Conservation (phyloP, 1,284 basidiomycete genomes). For the Golubevia sp. region DNA sequence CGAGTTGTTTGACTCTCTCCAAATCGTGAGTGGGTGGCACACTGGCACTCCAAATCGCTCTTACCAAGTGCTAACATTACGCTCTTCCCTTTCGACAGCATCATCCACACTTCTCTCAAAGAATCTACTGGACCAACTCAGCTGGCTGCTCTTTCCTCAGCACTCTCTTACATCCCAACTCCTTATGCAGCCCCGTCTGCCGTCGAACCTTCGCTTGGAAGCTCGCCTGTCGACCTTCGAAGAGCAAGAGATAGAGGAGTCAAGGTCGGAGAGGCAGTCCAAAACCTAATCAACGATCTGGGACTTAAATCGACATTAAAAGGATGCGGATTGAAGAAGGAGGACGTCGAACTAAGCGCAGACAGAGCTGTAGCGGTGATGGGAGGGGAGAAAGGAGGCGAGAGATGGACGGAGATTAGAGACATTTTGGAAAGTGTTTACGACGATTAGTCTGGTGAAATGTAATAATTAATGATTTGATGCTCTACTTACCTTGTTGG, state of each 20-base stretch:
- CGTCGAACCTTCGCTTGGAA: slow-evolving; percentile 4
- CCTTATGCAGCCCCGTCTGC: slow-evolving; percentile 21
- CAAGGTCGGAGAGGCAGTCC: slow-evolving; percentile 27
- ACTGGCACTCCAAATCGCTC: no score
- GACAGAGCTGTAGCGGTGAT: slow-evolving; percentile 18
- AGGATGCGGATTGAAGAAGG: slow-evolving; percentile 11
- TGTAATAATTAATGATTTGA: no score
- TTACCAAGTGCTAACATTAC: no score
- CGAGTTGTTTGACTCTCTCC: slow-evolving; percentile 75
- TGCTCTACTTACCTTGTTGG: no score
- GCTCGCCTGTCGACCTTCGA: background rate
- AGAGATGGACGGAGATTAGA: slow-evolving; percentile 21
- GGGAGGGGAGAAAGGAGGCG: slow-evolving; percentile 13
- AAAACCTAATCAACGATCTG: slow-evolving; percentile 25
- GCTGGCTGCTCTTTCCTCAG: slow-evolving; percentile 30
- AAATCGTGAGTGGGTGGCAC: background rate
- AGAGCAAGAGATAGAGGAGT: slow-evolving; percentile 10
- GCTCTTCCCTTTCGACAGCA: background rate
- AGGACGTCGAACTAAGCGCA: slow-evolving; percentile 23
- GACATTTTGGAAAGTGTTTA: slow-evolving; percentile 21
- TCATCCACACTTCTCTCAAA: slow-evolving; percentile 16
- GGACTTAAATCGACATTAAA: slow-evolving; percentile 34
- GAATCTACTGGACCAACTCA: slow-evolving; percentile 18
- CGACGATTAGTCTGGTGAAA: no score
- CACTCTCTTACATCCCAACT: slow-evolving; percentile 32